Conservation (phyloP, 2,329 filamentous ascomycete species). For the Diaporthe sp. region DNA sequence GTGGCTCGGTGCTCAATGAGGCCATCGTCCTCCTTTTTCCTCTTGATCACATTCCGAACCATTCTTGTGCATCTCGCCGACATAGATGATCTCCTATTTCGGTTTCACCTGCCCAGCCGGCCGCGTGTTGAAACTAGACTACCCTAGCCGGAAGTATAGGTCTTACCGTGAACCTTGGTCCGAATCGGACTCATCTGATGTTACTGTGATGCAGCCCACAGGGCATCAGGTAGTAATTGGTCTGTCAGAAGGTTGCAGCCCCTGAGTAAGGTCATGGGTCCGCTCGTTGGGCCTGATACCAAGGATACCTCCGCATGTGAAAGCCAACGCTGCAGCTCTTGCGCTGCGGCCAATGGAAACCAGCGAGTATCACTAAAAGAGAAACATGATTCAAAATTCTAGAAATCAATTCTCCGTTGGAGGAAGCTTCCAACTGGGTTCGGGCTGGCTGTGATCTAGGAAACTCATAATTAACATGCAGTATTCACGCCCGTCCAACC, state of each 20-base stretch:
- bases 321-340: neutral
- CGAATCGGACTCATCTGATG: conserved; percentile 25
- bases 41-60: neutral
- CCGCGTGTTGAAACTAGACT: conserved; percentile 25
- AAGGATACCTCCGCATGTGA: conserved; percentile 5
- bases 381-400: conserved; percentile 2
- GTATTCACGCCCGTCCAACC: neutral
- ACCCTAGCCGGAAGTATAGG: neutral
- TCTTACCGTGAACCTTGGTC: conserved; percentile 14
- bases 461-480: neutral
- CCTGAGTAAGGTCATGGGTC: conserved; percentile 26
- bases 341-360: neutral
- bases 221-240: conserved; percentile 12
- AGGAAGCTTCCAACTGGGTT: neutral
- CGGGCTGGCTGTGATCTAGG: neutral
- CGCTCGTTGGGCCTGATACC: neutral
- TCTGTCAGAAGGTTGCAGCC: neutral
- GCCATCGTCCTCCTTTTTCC: neutral
- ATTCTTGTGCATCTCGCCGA: neutral
- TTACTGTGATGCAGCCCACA: conserved; percentile 12
- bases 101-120: conserved; percentile 13
- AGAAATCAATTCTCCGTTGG: neutral
- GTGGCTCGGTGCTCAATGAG: neutral
- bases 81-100: neutral
- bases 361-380: neutral